Percentiles rank a stretch among this genome's conserved stretches.
These are phyloP conservation scores for Rhodotorula sp. DNA, from an alignment of 1,284 basidiomycete genomes.

Conservation along the genomic window DNA sequence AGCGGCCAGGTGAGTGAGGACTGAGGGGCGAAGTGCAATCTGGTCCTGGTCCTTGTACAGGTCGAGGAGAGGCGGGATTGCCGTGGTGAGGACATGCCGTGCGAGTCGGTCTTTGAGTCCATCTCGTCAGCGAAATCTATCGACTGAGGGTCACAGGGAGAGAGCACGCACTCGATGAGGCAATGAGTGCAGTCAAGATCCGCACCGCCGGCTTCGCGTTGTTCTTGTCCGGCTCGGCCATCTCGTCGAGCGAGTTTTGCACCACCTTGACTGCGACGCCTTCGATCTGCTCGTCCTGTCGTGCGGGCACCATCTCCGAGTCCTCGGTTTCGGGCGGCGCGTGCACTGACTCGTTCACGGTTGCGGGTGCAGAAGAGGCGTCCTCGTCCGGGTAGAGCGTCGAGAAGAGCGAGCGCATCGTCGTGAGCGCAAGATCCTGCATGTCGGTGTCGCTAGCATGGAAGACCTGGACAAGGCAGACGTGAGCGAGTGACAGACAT, in stretches of 20 bases:
- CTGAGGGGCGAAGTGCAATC: constrained; percentile 68
- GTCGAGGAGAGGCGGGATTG: constrained; percentile 69
- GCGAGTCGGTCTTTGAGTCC: constrained; percentile 65
- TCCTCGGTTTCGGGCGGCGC: background rate
- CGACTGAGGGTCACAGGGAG: background rate
- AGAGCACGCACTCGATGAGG: constrained; percentile 9
- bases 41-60: constrained; percentile 78
- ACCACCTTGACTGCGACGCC: constrained; percentile 71
- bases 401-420: constrained; percentile 68
- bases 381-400: constrained; percentile 63
- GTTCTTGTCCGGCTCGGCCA: constrained; percentile 87
- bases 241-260: constrained; percentile 72
- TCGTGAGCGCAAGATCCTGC: constrained; percentile 69
- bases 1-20: constrained; percentile 55
- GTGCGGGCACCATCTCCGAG: constrained; percentile 1
- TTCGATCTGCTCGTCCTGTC: constrained; percentile 52
- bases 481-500: background rate
- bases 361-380: background rate
- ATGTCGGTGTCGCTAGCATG: constrained; percentile 73
- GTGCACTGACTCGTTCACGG: background rate
- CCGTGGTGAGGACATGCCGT: constrained; percentile 65
- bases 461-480: constrained; percentile 64
- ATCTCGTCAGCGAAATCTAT: background rate
- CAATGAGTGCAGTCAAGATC: constrained; percentile 70
- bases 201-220: constrained; percentile 82